Evolutionary conservation across 2,329 filamentous ascomycete species (phyloP), one percentile per base, ranked within the genome.

Genomic region (Akanthomyces uredinophilus): DNA sequence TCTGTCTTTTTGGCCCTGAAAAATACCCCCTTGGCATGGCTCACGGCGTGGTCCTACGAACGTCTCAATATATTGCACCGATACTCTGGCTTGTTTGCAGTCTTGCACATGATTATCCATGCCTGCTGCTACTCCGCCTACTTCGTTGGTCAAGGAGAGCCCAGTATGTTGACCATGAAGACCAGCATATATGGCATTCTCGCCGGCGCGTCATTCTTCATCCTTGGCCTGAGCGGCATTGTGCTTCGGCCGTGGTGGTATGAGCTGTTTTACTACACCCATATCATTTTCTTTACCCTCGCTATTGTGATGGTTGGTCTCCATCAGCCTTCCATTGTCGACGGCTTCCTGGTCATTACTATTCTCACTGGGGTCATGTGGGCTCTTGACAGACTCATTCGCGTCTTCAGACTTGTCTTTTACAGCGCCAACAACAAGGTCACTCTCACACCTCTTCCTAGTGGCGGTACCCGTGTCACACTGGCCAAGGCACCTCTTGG

Each of bases 31-130:
- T 69, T 87, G 20, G 79, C 79, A 0, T 78, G 79, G 63, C 65
- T 87, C 13, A 81, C 80, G 1, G 73, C 78, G 1, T 82, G 80
- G 67, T 85, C 83, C 5, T 84, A 87, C 68, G 84, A 87, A 64
- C 77, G 81, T 22, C 77, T 87, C 57, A 86, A 85, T 66, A 75
- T 81, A 54, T 74, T 87, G 3, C 84, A 87, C 66, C 80, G 81
- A 62, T 72, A 82, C 20, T 77, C 78, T 4, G 83, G 83, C 3
- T 82, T 79, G 65, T 76, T 75, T 7, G 79, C 81, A 20, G 75
- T 85, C 29, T 61, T 75, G 39, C 73, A 75, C 39, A 70, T 79
- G 62, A 69, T 83, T 18, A 63, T 83, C 2, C 83, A 86, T 60
- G 75, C 71, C 2, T 72, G 71, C 24, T 67, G 75, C 27, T 82